Percentiles rank a stretch among this genome's conserved stretches.
These are phyloP conservation scores for Verticillium nonalfalfae DNA, from an alignment of 2,329 filamentous ascomycete species.

Conservation along the genomic window DNA sequence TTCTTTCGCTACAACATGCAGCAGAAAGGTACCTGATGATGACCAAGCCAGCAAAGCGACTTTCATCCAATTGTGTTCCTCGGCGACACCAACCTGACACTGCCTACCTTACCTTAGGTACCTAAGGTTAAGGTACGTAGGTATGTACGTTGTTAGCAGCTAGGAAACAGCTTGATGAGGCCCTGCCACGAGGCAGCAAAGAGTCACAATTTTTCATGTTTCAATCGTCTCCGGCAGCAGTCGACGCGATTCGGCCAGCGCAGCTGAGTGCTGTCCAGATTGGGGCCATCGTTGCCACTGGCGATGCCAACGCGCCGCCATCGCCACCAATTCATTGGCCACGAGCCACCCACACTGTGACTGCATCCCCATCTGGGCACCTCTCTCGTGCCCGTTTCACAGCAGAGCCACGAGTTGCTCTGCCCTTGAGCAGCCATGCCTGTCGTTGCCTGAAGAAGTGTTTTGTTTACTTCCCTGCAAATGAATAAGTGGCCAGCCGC, in stretches of 20 bases:
- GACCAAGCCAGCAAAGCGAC: too few relatives aligned
- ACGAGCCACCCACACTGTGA: neutral
- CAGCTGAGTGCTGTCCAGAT: neutral
- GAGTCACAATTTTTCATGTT: neutral
- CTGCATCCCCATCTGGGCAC: neutral
- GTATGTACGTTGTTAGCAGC: too few relatives aligned
- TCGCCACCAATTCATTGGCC: neutral
- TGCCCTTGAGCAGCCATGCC: neutral
- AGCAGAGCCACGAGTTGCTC: neutral
- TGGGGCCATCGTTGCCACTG: neutral
- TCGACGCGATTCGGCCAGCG: neutral
- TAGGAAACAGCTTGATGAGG: neutral
- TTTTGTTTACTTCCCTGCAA: neutral
- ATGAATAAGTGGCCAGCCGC: neutral
- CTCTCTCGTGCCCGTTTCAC: neutral
- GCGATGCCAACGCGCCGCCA: neutral
- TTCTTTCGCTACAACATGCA: too few relatives aligned
- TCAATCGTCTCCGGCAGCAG: neutral
- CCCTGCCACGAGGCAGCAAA: neutral
- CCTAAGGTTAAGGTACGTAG: too few relatives aligned
- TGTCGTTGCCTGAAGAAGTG: neutral
- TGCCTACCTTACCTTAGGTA: too few relatives aligned
- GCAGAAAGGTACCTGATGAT: too few relatives aligned
- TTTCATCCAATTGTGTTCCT: too few relatives aligned
- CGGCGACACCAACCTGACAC: too few relatives aligned